Evolutionary conservation across 805 yeast genomes (phyloP), one percentile per base, ranked within the genome.

Genomic region (Scheffersomyces ergatensis): DNA sequence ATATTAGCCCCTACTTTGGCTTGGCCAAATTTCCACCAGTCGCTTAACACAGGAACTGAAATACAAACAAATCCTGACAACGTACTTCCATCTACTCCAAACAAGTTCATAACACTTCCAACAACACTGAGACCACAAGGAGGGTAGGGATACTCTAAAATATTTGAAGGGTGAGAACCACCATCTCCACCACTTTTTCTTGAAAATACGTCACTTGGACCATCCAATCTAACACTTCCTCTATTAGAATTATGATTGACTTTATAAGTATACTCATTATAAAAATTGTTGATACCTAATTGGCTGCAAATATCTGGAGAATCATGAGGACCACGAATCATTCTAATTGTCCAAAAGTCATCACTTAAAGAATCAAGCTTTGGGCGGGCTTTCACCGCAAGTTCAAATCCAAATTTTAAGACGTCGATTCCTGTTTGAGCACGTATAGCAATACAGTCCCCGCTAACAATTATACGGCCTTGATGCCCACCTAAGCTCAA

Each of bases 21-120:
- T 69, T 92, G 98, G 36, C 99, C 99, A 58, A 93, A 85, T 70
- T 93, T 93, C 98, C 98, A 92, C 84, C 93, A 80, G 68, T 93
- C 99, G 31, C 95, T 87, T 56, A 89, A 95, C 11, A 88, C 86
- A 48, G 92, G 96, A 45, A 93, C 97, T 6, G 95, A 97, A 58
- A 89, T 85, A 65, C 98, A 92, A 27, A 92, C 97, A 58, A 92
- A 93, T 1, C 99, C 99, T 57, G 98, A 98, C 42, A 92, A 77
- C 9, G 96, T 86, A 33, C 98, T 98, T 47, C 98, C 98, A 67
- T 92, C 99, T 58, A 97, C 88, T 2, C 98, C 88, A 62, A 92
- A 75, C 48, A 92, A 89, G 25, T 93, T 98, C 1, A 98, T 98
- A 64, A 92, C 98, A 66, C 93, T 97, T 65, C 99, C 99, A 26